Conservation (phyloP, 208 protist genomes). For the Wallacemonas rigidus region DNA sequence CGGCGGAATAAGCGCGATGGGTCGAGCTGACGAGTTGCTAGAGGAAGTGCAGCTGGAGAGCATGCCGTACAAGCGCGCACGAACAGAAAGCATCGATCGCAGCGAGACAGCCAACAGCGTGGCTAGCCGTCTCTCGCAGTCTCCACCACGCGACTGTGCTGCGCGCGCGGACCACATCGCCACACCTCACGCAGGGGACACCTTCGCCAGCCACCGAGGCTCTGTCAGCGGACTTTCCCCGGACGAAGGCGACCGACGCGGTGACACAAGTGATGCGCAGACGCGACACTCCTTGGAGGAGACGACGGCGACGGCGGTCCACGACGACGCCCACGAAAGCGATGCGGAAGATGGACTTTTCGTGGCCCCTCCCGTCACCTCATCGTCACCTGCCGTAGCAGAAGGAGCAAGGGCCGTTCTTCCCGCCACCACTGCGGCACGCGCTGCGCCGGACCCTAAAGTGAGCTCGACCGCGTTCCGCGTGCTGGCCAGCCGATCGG, state of each 20-base stretch:
- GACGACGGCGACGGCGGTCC: too few relatives aligned
- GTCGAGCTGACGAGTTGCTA: background rate
- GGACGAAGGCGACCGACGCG: conserved; percentile 6
- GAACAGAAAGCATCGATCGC: conserved; percentile 13
- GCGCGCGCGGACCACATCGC: background rate
- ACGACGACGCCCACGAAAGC: too few relatives aligned
- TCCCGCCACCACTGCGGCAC: background rate
- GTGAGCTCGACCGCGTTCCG: conserved; percentile 3
- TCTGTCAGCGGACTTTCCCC: conserved; percentile 24
- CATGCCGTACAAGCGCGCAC: conserved; percentile 9
- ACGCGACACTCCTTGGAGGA: too few relatives aligned
- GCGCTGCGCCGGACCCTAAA: background rate
- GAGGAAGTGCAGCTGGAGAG: background rate
- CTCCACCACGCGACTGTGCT: background rate
- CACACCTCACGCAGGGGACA: background rate
- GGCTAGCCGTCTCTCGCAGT: background rate
- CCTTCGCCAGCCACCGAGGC: background rate
- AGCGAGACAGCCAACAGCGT: background rate
- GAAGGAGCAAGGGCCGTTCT: background rate
- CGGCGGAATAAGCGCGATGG: background rate
- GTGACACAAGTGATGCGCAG: background rate
- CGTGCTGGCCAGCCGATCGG: conserved; percentile 6
- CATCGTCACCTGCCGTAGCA: background rate
- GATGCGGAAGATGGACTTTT: conserved; percentile 10
- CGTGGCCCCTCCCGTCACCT: background rate